Base-by-base conservation (phyloP, 73 alveolate genomes). In the Paramecium tetraurelia region DNA sequence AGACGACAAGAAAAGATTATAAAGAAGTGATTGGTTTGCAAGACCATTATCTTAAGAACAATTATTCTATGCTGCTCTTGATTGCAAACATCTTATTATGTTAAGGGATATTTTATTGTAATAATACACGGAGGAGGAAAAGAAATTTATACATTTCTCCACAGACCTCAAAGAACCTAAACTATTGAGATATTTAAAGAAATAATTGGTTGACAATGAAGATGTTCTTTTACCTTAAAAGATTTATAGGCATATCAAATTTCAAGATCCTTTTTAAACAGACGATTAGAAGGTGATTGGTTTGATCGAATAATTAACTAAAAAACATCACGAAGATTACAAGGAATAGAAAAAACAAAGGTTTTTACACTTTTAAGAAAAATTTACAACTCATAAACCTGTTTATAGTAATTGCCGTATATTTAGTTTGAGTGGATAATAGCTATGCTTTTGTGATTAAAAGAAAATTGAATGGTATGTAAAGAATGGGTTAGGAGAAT, bases 401-500 rank as follows among this genome's bases (percentile, higher is more conserved):
- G 33, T 83, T 40, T 89, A 89, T 46, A 80, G 93, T 69, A 36
- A 88, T 70, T 70, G 90, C 20, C 31, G 75, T 38, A 89, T 89
- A 16, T 40, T 43, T 12, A 48, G 85, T 24, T 53, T 58, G 5
- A 27, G 18, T 22, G 85, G 92, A 4, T 29, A 20, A 12, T 70
- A 89, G 12, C 53, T 89, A 63, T 89, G 92, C 22, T 63, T 24
- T 44, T 89, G 93, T 41, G 93, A 88, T 88, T 29, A 88, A 69
- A 88, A 88, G 43, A 88, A 88, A 43, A 80, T 88, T 18, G 18
- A 88, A 29, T 88, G 89, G 93, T 88, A 88, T 27, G 35, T 88
- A 38, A 68, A 38, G 12, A 63, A 88, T 33, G 93, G 77, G 1
- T 43, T 88, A 12, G 90, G 86, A 14, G 69, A 76, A 44, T 68